phyloP scores from a whole-genome alignment of 352 stramenopile genomes.

The Pythium volutum region DNA sequence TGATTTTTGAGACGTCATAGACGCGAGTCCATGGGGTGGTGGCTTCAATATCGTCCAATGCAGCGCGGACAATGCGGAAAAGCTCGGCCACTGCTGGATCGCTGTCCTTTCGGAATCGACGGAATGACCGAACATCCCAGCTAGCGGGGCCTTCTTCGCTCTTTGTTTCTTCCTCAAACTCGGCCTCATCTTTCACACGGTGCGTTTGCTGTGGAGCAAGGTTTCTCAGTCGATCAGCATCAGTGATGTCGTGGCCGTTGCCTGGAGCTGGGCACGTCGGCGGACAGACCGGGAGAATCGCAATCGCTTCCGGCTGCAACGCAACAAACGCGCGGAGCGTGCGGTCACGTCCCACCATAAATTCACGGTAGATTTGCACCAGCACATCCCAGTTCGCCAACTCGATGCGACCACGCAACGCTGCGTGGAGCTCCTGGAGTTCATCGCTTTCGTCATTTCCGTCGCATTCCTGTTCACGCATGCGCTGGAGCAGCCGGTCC shows the following conservation, averaged over 20 bases:
- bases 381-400: slow-evolving; percentile 6
- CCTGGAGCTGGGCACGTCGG: background rate
- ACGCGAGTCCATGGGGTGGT: background rate
- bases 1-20: background rate
- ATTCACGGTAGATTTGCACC: slow-evolving; percentile 2
- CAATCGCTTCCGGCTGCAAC: slow-evolving; percentile 9
- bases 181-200: too few relatives aligned
- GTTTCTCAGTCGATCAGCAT: background rate
- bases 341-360: background rate
- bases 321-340: slow-evolving; percentile 1
- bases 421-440: background rate
- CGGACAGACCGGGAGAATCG: background rate
- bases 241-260: background rate
- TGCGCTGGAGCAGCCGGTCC: background rate
- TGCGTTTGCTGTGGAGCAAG: too few relatives aligned
- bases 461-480: background rate
- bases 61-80: background rate
- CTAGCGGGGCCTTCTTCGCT: too few relatives aligned
- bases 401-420: background rate
- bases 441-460: background rate
- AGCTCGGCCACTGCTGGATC: background rate
- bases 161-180: too few relatives aligned
- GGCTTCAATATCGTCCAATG: background rate
- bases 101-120: background rate
- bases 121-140: too few relatives aligned